Evolutionary conservation across 2,329 filamentous ascomycete genomes (phyloP).

Genomic region (Botryotinia convoluta): DNA sequence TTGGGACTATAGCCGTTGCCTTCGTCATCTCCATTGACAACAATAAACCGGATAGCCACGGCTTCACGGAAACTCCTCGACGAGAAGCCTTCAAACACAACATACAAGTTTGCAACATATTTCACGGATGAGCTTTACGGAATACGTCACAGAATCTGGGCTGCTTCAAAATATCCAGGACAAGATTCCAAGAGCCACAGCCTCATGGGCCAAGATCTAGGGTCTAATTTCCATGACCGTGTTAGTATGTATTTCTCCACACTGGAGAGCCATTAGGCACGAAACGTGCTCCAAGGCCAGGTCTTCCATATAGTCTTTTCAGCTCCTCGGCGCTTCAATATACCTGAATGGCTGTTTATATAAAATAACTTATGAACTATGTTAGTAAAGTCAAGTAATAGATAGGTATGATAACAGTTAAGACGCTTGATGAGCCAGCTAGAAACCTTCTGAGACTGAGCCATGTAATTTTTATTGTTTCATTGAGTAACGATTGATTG

Average conservation of each 20-base stretch:
- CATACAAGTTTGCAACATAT: background rate
- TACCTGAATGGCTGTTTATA: background rate
- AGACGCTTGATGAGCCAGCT: background rate
- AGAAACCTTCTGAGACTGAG: background rate
- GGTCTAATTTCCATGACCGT: conserved; percentile 1
- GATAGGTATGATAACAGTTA: background rate
- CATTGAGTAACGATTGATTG: background rate
- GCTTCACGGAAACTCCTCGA: background rate
- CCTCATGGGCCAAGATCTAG: conserved; percentile 8
- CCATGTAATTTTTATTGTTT: background rate
- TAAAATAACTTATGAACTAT: background rate
- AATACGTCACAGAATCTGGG: background rate
- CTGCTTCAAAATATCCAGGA: background rate
- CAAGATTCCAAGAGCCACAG: conserved; percentile 7
- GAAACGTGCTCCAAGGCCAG: conserved; percentile 12
- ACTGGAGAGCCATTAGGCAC: conserved; percentile 2
- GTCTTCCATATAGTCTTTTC: background rate
- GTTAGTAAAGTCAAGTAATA: background rate
- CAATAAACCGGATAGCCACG: background rate
- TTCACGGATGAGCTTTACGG: background rate
- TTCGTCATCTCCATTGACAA: background rate
- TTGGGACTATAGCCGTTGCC: background rate
- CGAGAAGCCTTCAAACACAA: background rate
- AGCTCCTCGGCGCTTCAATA: background rate
- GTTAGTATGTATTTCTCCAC: conserved; percentile 11